Evolutionary conservation across 2,329 filamentous ascomycete species (phyloP), one percentile per base, ranked within the genome.

Genomic region (Emericellopsis cladophorae): DNA sequence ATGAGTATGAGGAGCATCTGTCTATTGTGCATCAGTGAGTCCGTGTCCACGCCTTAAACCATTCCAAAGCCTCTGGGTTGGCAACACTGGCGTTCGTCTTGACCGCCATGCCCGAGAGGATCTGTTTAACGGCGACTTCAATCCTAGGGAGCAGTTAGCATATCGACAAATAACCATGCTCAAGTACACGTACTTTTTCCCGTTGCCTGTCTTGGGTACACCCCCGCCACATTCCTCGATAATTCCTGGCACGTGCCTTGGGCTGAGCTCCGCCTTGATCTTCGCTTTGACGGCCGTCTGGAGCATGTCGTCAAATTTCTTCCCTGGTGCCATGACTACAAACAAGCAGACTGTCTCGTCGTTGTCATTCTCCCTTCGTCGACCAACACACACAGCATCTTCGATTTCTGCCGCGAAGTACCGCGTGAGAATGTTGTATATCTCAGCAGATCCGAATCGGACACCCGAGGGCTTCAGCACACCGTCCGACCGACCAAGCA

Each of bases 51-150:
- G 72, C 64, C 48, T 76, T 73, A 61, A 95, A 96, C 84, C 87
- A 96, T 33, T 86, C 81, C 49, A 98, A 62, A 48, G 89, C 88
- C 49, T 81, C 84, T 2, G 84, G 81, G 58, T 96, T 96, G 5
- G 87, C 86, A n/a, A 96, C 89, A 53, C 86, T 93, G 0, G 89
- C 88, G 38, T 87, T 88, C 0, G 86, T 92, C 67, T 88, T 89
- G 48, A 95, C 79, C 40, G 85, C 76, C 60, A 89, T 66, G 0
- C 89, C 90, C 23, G 86, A 94, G 2, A 98, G 65, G 36, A 96
- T 95, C 62, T 95, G 89, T 68, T 96, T 96, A 6, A 96, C 90
- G 0, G 87, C 86, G 37, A 93, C 88, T 59, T 98, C 90, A 44
- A 98, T 86, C 62, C 81, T 85, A 32, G 31, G 14, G 37, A 1